Evolutionary conservation across 768 basidiomycete species (phyloP), one percentile per base, ranked within the genome.

Genomic region (Lactifluus echinatus): DNA sequence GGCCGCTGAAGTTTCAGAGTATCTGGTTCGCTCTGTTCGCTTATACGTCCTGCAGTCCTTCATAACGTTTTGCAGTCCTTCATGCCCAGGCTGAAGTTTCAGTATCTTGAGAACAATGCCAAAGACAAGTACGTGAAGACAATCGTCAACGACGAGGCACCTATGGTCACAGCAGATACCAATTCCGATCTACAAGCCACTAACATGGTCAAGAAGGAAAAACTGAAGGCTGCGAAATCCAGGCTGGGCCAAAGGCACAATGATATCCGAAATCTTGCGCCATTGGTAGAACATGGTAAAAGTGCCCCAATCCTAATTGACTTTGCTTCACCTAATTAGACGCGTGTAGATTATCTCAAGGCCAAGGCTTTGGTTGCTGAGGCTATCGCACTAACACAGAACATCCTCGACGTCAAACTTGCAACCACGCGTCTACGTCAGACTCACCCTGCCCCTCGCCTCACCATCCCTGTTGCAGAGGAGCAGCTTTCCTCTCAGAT

Each of bases 81-180:
- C 63, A 73, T 92, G 19, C 77, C 85, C 23, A 89, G 89, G 64
- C 80, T 93, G 26, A 94, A 94, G 70, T 92, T 90, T 66, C 87
- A 89, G 61, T 93, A 91, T 66, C 73, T 93, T 17, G 90, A 95
- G 65, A 89, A 92, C 68, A 89, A 92, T 63, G 89, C 93, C 3
- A 95, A 94, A 67, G 83, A 90, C 64, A 84, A 87, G 70, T 94
- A 93, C 66, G 77, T 93, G 64, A 86, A 87, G 68, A 84, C 83
- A 0, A 92, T 94, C 64, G 85, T 92, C 48, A 89, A 84, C 66
- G 87, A 89, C 64, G 89, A 93, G 56, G 87, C 89, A 0, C 86
- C 87, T 2, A 80, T 84, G 57, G 81, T 93, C 39, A 86, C 85
- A 5, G 82, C 82, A 8, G 85, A 85, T n/a, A 84, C 86, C 59